Base-by-base conservation (phyloP, 2,329 filamentous ascomycete genomes). In the Aureobasidium sp. region DNA sequence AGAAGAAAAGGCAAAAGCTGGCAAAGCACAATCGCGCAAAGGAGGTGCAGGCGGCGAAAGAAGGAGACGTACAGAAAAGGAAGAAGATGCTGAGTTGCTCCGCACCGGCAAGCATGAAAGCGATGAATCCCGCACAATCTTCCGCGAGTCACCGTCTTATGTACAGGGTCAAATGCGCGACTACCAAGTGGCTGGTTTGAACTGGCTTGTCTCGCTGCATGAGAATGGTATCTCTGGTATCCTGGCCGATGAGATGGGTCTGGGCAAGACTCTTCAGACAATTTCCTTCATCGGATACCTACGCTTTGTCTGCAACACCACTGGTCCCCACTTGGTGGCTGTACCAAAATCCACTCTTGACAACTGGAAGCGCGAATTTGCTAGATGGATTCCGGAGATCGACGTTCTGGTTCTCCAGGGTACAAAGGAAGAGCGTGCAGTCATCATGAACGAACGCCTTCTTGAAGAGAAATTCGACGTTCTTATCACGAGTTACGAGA, bases 141-240 rank as follows among this genome's bases (percentile, higher is more conserved):
- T 99, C 76, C 86, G 93, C 64, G 94, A 97, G 64, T 97, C 93
- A 2, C 94, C 94, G 13, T 76, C 86, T 21, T 99, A 90, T 72
- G 86, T 99, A 65, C 78, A 96, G n/a, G 87, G 94, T 48, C 79
- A 84, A 62, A 97, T 99, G 91, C 87, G 94, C 71, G 94, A 99
- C 74, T 99, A 99, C 76, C 94, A 99, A 74, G 81, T 99, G 67
- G 89, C 90, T 37, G 94, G 94, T 67, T 81, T 99, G 67, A 99
- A 99, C 75, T 99, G 94, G 94, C 83, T 99, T 49, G 91, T 99
- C 68, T 97, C 92, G 13, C 82, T 99, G 6, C 94, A 99, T 70
- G 94, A 99, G 75, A 99, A 99, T 70, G 94, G 94, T 79, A 99
- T 99, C 67, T 97, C 93, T 25, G 94, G 94, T 67, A 99, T 99